Conservation (phyloP, 192 early-diverging fungal genomes). For the Backusella psychrophila region DNA sequence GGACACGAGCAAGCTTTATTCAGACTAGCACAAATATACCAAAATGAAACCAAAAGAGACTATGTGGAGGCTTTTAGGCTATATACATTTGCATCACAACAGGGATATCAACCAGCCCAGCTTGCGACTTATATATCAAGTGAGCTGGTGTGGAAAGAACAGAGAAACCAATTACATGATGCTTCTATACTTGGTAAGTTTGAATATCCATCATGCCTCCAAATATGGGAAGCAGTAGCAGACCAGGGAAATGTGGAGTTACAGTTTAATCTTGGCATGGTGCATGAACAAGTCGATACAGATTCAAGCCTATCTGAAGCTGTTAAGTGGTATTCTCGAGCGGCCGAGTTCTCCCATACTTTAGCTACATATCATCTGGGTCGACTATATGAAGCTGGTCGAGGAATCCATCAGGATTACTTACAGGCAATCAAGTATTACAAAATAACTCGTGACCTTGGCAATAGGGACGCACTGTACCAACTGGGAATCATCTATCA, state of each 20-base stretch:
- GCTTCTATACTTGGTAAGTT: not conserved
- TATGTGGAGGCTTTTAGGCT: not conserved
- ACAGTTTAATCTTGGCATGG: not conserved
- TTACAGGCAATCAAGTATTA: not conserved
- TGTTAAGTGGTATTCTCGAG: not conserved
- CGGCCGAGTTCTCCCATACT: not conserved
- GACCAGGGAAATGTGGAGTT: not conserved
- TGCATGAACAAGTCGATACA: not conserved
- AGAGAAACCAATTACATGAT: not conserved
- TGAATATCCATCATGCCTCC: not conserved
- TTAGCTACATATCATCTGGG: not conserved
- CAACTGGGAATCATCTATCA: not conserved
- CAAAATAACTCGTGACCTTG: not conserved
- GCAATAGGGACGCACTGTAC: not conserved
- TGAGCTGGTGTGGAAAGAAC: not conserved
- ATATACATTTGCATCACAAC: not conserved
- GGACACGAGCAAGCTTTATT: not conserved
- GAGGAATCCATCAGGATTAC: not conserved
- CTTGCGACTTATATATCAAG: not conserved
- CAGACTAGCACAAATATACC: not conserved
- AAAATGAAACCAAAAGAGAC: not conserved
- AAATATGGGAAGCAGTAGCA: not conserved
- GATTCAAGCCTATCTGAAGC: not conserved
- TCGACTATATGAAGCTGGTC: not conserved
- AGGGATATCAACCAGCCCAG: not conserved